A percentile compares a stretch with the other conserved stretches of the same genome.
These are phyloP conservation scores for Aspergillus sp. DNA, from an alignment of 2,329 filamentous ascomycete species.

Conservation along the genomic window DNA sequence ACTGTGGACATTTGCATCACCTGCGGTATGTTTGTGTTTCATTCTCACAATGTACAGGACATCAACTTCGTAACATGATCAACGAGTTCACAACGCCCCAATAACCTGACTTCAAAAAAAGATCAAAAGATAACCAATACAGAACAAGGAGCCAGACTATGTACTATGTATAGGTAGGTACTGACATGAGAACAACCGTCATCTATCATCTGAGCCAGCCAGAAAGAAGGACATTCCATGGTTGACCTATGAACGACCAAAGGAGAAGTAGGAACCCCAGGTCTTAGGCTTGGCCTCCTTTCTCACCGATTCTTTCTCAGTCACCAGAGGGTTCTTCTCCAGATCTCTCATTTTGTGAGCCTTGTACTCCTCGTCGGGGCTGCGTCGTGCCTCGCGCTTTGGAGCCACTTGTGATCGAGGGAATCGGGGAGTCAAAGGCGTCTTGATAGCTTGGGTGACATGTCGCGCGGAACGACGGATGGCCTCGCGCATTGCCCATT, in stretches of 20 bases:
- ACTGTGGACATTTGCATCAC: too few relatives aligned
- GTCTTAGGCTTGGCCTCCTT: background rate
- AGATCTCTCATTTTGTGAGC: background rate
- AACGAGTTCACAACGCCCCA: too few relatives aligned
- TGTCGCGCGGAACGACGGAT: constrained; percentile 15
- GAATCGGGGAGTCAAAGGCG: constrained; percentile 16
- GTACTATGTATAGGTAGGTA: too few relatives aligned
- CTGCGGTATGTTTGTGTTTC: too few relatives aligned
- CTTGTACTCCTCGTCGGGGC: background rate
- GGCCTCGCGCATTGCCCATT: constrained; percentile 19
- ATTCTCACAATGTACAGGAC: too few relatives aligned
- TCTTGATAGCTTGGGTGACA: constrained; percentile 15
- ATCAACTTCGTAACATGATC: too few relatives aligned
- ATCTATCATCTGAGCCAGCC: background rate
- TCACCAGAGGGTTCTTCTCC: constrained; percentile 5
- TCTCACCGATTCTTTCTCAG: background rate
- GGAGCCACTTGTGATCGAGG: constrained; percentile 6
- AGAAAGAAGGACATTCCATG: background rate
- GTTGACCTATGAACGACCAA: background rate
- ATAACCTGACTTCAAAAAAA: too few relatives aligned
- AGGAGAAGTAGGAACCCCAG: constrained; percentile 5
- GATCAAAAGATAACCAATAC: too few relatives aligned
- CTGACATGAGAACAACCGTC: too few relatives aligned
- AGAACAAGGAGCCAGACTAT: too few relatives aligned
- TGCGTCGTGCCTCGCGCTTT: background rate